Percentiles rank a stretch among this genome's conserved stretches.
These are phyloP conservation scores for Vaccinium corymbosum DNA, from an alignment of 148 eudicot species.

Conservation along the genomic window DNA sequence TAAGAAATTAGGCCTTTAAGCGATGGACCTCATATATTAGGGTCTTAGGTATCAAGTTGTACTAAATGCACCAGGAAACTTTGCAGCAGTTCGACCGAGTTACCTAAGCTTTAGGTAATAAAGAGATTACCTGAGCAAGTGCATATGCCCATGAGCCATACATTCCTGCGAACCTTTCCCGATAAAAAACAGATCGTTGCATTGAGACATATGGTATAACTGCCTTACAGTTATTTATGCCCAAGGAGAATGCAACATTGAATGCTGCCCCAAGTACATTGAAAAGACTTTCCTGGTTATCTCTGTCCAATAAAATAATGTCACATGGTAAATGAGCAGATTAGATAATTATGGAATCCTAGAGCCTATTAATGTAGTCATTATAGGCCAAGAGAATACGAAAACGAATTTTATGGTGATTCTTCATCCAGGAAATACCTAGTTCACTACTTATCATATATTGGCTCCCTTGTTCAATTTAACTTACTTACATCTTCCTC, in stretches of 20 bases:
- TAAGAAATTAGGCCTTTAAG: neutral
- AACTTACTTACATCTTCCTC: constrained; percentile 1
- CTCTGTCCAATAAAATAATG: neutral
- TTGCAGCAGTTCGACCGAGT: neutral
- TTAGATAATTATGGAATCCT: neutral
- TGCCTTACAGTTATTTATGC: neutral
- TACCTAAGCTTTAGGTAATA: neutral
- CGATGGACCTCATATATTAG: neutral
- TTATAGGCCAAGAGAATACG: neutral
- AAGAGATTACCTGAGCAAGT: constrained; percentile 4
- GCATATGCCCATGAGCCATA: neutral
- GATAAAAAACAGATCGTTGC: neutral
- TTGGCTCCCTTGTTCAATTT: neutral
- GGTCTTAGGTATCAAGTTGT: neutral
- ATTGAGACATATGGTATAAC: neutral
- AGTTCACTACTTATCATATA: neutral
- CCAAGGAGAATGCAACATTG: neutral
- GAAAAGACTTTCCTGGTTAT: neutral
- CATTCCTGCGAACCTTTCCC: constrained; percentile 2
- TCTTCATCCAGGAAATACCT: neutral
- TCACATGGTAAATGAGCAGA: neutral
- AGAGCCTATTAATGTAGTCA: neutral
- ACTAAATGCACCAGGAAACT: neutral
- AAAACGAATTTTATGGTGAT: neutral
- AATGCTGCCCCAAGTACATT: neutral